A percentile compares a stretch with the other conserved stretches of the same genome.
These are phyloP conservation scores for Coemansia sp. DNA, from an alignment of 192 early-diverging fungal species.

Conservation along the genomic window DNA sequence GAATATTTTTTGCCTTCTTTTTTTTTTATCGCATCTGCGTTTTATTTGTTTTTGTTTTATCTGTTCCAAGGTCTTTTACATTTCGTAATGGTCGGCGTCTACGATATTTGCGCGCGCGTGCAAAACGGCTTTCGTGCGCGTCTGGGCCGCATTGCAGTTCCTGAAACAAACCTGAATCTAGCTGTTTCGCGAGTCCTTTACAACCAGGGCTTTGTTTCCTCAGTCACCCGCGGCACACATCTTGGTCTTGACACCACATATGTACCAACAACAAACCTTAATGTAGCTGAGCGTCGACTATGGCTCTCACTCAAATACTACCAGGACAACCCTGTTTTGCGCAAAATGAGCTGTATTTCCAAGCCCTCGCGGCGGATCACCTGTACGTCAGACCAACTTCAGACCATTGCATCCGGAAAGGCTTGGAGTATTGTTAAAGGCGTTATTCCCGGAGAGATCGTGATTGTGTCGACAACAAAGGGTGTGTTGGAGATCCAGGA, in stretches of 20 bases:
- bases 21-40: conserved; percentile 14
- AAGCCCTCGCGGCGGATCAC: conserved; percentile 82
- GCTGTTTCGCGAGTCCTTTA: conserved; percentile 84
- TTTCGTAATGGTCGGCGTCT: conserved; percentile 67
- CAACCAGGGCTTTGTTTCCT: conserved; percentile 85
- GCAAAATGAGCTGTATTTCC: conserved; percentile 74
- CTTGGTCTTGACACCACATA: conserved; percentile 68
- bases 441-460: conserved; percentile 85
- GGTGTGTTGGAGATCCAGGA: conserved; percentile 91
- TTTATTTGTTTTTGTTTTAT: conserved; percentile 13
- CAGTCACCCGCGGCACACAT: conserved; percentile 76
- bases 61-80: background rate
- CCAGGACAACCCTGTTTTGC: conserved; percentile 76
- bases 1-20: background rate
- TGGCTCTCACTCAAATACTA: conserved; percentile 97
- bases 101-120: conserved; percentile 84
- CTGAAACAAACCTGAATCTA: conserved; percentile 83
- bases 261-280: conserved; percentile 76
- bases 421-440: conserved; percentile 77
- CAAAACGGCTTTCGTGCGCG: conserved; percentile 89
- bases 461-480: conserved; percentile 80
- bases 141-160: conserved; percentile 79
- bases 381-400: conserved; percentile 79
- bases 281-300: conserved; percentile 78
- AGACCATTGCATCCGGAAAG: conserved; percentile 70